Evolutionary conservation across 441 rosid genomes (phyloP).

Genomic region (Lepidium campestre): DNA sequence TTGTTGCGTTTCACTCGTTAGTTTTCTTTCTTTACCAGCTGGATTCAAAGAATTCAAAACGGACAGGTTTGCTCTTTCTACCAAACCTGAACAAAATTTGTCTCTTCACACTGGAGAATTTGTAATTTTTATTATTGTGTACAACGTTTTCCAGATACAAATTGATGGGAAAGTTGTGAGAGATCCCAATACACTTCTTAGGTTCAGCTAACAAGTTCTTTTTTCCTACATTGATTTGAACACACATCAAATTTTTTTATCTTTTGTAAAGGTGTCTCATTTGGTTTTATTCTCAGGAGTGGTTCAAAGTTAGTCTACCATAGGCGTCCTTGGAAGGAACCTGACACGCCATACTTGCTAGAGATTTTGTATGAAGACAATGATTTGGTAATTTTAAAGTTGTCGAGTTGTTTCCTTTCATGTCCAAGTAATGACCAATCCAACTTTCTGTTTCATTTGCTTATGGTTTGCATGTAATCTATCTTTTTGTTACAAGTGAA

Average conservation of each 20-base stretch:
- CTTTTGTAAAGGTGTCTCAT: not conserved
- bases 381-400: conserved; percentile 46
- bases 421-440: not conserved
- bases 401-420: not conserved
- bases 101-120: not conserved
- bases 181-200: conserved; percentile 47
- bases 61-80: conserved; percentile 55
- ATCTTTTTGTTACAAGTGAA: not conserved
- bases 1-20: not conserved
- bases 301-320: conserved; percentile 63
- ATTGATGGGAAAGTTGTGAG: conserved; percentile 48
- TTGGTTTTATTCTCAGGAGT: conserved; percentile 33
- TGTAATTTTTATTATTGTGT: not conserved
- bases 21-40: conserved; percentile 36
- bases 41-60: conserved; percentile 84
- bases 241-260: not conserved
- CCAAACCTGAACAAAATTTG: not conserved
- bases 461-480: not conserved
- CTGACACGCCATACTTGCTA: conserved; percentile 53
- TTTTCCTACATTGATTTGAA: not conserved
- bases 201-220: conserved; percentile 28
- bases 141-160: conserved; percentile 43
- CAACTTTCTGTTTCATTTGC: not conserved
- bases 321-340: conserved; percentile 94
- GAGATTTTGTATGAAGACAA: conserved; percentile 65